Conservation (phyloP, 2,329 filamentous ascomycete genomes). For the Scytalidium sp. region DNA sequence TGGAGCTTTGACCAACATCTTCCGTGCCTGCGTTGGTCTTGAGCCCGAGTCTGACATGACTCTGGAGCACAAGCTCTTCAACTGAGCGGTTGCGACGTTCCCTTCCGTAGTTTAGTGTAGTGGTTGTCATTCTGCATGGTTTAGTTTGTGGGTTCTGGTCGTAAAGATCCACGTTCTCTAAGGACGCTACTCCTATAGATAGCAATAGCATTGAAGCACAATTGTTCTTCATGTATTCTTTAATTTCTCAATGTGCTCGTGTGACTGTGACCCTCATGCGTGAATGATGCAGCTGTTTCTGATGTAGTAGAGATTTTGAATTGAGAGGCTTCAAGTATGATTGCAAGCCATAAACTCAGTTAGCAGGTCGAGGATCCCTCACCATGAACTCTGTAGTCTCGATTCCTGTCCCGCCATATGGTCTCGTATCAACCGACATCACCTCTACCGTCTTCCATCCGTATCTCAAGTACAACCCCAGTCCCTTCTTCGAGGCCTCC, state of each 20-base stretch:
- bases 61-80: slow-evolving; percentile 94
- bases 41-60: slow-evolving; percentile 99
- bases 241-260: neutral
- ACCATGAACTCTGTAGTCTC: slow-evolving; percentile 2
- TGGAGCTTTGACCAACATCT: slow-evolving; percentile 92
- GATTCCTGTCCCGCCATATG: neutral
- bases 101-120: neutral
- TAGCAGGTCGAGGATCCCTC: slow-evolving; percentile 1
- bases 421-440: slow-evolving; percentile 4
- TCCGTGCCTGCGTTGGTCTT: slow-evolving; percentile 93
- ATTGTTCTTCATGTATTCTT: slow-evolving; percentile 11
- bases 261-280: neutral
- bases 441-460: slow-evolving; percentile 5
- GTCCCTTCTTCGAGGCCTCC: neutral
- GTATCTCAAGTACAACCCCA: slow-evolving; percentile 5
- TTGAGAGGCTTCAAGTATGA: no score
- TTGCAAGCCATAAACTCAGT: no score
- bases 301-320: no score
- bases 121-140: neutral
- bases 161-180: slow-evolving; percentile 27
- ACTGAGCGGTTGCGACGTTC: neutral
- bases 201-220: slow-evolving; percentile 10
- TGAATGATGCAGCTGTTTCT: no score
- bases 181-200: slow-evolving; percentile 13
- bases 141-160: slow-evolving; percentile 1